Base-by-base conservation (phyloP, 2,329 filamentous ascomycete species). In the Sclerotinia subarctica region DNA sequence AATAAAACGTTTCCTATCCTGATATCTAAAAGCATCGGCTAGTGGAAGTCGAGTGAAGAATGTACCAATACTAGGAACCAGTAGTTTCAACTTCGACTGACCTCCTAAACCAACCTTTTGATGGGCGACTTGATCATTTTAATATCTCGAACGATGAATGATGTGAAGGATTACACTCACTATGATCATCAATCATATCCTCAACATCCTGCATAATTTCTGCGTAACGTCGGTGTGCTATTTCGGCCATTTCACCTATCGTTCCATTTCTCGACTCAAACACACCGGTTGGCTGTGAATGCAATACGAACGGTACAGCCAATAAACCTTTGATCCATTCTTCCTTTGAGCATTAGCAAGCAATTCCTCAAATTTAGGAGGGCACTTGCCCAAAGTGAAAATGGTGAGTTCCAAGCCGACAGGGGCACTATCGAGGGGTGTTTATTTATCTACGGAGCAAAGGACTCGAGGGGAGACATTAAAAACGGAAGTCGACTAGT, bases 271-370 rank as follows among this genome's bases (percentile, higher is more conserved):
- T 84, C 68, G 86, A 83, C 72, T 94, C 90, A 75, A 94, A 93
- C 53, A 93, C 87, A 26, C 93, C 93, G 0, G 93, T 96, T 4
- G 95, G 95, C 77, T 98, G 94, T 1, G 94, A 97, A 78, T 97
- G 93, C 66, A 99, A 86, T 51, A 99, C 94, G 77, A 99, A 99
- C 0, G 95, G 95, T 0, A 98, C 94, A 1, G 95, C 95, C 17
- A 98, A 83, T 5, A 98, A 86, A 51, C 90, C 92, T 81, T 99
- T 98, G 83, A 98, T 92, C 94, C 94, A 98, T 90, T 97, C 93
- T 88, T 75, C 70, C 68, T 66, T 68, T 68, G 53, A 32, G 2
- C 24, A 15, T 68, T 47, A 64, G 64, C 35, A 52, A 51, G 3
- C 1, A 1, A 7, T 26, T 26, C 21, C 17, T 38, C 13, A 38